These are phyloP conservation scores for Pinus taeda DNA, from an alignment of 75 land plant genomes.

Conservation along the genomic window DNA sequence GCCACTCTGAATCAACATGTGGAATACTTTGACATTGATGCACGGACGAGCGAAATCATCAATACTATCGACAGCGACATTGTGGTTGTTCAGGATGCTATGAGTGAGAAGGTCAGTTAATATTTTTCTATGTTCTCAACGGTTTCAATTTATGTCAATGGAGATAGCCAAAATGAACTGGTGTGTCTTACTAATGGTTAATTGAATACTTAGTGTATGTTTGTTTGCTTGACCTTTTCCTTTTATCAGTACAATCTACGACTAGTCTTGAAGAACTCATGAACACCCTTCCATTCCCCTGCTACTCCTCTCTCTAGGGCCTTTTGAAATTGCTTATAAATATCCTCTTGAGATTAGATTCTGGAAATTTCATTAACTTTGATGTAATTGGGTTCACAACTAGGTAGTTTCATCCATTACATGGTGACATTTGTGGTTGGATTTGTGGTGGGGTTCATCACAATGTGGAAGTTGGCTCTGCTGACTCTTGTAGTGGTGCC, in stretches of 20 bases:
- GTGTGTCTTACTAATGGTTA: neutral
- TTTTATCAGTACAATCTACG: no score
- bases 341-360: no score
- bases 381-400: constrained; percentile 9
- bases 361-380: neutral
- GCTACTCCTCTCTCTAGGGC: no score
- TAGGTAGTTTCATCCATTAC: constrained; percentile 59
- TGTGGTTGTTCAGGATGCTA: constrained; percentile 88
- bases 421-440: constrained; percentile 60
- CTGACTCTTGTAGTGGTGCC: constrained; percentile 70
- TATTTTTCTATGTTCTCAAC: neutral
- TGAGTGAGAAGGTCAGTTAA: constrained; percentile 83
- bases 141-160: neutral
- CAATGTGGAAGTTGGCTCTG: constrained; percentile 56
- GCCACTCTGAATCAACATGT: constrained; percentile 86
- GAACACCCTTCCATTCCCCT: no score
- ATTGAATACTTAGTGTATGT: neutral
- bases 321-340: no score
- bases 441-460: constrained; percentile 53
- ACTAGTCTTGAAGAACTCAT: no score
- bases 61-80: constrained; percentile 75
- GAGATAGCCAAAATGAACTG: neutral
- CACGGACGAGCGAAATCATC: constrained; percentile 76
- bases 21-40: constrained; percentile 81
- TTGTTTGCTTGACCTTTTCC: neutral